phyloP scores from a whole-genome alignment of 2,329 filamentous ascomycete species.

The Ophiocordyceps sinensis region DNA sequence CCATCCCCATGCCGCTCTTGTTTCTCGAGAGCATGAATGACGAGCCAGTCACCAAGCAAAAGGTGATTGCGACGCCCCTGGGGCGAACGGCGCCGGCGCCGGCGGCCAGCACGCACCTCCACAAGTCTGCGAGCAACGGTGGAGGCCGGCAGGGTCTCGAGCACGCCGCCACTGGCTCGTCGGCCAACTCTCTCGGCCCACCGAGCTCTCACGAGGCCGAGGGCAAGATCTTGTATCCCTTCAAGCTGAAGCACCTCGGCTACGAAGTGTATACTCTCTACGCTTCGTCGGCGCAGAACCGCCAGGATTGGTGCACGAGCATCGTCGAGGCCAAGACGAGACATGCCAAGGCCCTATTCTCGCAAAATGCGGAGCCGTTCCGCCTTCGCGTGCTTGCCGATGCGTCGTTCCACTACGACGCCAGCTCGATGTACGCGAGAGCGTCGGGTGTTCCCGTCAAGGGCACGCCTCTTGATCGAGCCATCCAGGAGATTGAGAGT shows the following conservation, averaged over 20 bases:
- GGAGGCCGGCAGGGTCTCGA: constrained; percentile 44
- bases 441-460: constrained; percentile 60
- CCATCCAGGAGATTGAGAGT: constrained; percentile 77
- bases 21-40: constrained; percentile 88
- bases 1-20: constrained; percentile 91
- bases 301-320: constrained; percentile 82
- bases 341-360: constrained; percentile 75
- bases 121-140: constrained; percentile 37
- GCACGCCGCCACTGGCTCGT: constrained; percentile 54
- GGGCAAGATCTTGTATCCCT: constrained; percentile 79
- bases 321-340: constrained; percentile 91
- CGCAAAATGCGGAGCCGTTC: constrained; percentile 94
- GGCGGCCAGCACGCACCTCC: constrained; percentile 42
- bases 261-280: constrained; percentile 89
- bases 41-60: constrained; percentile 73
- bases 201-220: constrained; percentile 51
- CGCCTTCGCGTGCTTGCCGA: constrained; percentile 83
- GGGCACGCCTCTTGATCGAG: constrained; percentile 81
- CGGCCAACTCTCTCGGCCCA: constrained; percentile 38
- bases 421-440: constrained; percentile 41
- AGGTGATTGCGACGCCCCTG: constrained; percentile 53
- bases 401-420: constrained; percentile 74
- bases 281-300: constrained; percentile 58
- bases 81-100: constrained; percentile 46
- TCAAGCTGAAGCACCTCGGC: constrained; percentile 89